Evolutionary conservation across 805 yeast genomes (phyloP), one percentile per base, ranked within the genome.

Genomic region (Zygosaccharomyces gambellarensis): DNA sequence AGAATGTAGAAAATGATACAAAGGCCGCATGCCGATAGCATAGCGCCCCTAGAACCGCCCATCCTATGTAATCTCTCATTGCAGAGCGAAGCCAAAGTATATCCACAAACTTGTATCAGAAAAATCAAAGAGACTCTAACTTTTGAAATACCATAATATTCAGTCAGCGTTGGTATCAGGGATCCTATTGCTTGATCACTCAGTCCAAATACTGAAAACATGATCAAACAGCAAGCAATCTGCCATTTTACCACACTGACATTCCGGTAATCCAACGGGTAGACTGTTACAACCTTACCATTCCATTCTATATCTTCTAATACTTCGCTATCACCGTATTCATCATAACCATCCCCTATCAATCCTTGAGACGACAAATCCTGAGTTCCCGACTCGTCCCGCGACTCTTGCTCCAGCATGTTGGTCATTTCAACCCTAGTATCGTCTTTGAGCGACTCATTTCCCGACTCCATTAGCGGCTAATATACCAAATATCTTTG

Each of bases 111-210:
- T 44, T 67, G 69, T 4, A 62, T 45, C 4, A 68, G 32, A 39
- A 67, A 68, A n/a, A 67, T 54, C 38, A 58, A 59, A 3, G 70
- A 62, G 3, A 67, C 64, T 14, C 47, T 46, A 1, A 60, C 64
- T 25, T 53, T 52, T 0, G 69, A 55, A 6, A 62, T 54, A 1
- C 57, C 46, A 44, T 67, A 68, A 34, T 59, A 48, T 30, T 57
- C 57, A 2, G 59, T 58, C 7, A 68, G 50, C 2, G 64, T 58
- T 1, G 71, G 71, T 25, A 67, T 56, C 14, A 68, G 47, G n/a
- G 69, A 58, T 1, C 71, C 71, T 1, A 63, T 59, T 5, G 62
- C 52, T 44, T 68, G 70, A 46, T 68, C 70, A 43, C 63, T 68
- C 39, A 68, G 44, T 1, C 71, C 71, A 47, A 67, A 63, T 1